phyloP scores from a whole-genome alignment of 2,329 filamentous ascomycete species.

The Fusarium camptoceras region DNA sequence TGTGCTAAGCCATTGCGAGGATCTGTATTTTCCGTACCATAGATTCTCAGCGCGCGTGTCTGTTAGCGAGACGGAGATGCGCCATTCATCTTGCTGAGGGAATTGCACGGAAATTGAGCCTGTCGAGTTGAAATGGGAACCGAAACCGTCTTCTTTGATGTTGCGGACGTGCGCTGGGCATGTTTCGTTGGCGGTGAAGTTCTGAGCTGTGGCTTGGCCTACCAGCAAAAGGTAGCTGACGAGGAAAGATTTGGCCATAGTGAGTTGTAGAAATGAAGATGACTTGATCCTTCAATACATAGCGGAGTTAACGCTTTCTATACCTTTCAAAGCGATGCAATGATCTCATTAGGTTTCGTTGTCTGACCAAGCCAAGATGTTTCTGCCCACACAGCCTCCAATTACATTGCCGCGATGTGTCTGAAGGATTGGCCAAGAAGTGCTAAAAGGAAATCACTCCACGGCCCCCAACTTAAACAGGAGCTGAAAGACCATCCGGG shows the following conservation, averaged over 20 bases:
- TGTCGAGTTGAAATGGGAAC: background rate
- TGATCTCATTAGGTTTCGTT: background rate
- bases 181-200: background rate
- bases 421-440: background rate
- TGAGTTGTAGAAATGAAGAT: background rate
- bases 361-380: background rate
- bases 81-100: background rate
- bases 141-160: background rate
- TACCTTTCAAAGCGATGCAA: background rate
- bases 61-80: background rate
- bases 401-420: background rate
- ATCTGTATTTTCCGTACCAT: background rate
- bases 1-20: fast-evolving
- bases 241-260: background rate
- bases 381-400: background rate
- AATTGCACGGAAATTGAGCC: background rate
- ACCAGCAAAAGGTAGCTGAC: background rate
- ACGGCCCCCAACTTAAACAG: background rate
- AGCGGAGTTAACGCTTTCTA: background rate
- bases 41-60: background rate
- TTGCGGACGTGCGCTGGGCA: background rate
- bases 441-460: background rate
- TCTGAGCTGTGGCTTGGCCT: background rate
- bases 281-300: background rate
- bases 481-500: background rate